Evolutionary conservation across 495 filamentous ascomycete genomes (phyloP), one percentile per base, ranked within the genome.

Genomic region (Neurospora sp.): DNA sequence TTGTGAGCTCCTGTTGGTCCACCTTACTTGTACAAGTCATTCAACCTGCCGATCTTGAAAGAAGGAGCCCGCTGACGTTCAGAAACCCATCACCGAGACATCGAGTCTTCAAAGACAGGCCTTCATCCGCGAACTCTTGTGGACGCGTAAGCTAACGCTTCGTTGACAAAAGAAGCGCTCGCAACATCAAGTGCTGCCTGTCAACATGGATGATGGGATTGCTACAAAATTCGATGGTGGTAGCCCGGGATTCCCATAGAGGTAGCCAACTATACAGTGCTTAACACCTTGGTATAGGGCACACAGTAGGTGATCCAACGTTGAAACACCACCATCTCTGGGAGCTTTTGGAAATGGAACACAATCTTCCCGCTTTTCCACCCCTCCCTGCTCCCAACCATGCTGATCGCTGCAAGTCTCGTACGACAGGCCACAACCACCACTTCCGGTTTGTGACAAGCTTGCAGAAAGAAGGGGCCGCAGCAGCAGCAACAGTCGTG

Each of bases 351-450:
- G 14, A 35, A 65, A 35, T 35, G 53, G 53, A 65, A 35, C 22
- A 65, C 53, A 59, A 18, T 65, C 27, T 65, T 65, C 53, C 69
- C 3, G 2, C 16, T 14, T 22, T 45, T 2, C 31, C 16, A 12
- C 39, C 42, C 35, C 9, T 27, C 31, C 39, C 9, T 45, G 74
- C 18, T 71, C 37, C n/a, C 14, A 65, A 65, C 27, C 12, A 41
- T 68, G 74, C 72, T 76, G 76, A 77, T 77, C 76, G 61, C 69
- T 71, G 73, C 74, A 71, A 20, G 59, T 53, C 69, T 77, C 72
- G 74, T 76, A 76, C 72, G 70, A 77, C 59, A 35, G 53, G 27
- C 53, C 53, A 65, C 53, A 14, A 65, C 53, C 53, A 35, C 27
- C 12, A 65, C 53, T 65, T 65, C 53, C 27, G 27, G 31, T 35